Percentiles rank a stretch among this genome's conserved stretches.
Conservation (phyloP, 116 monocot genomes). For the Dioscorea cayenensis region DNA sequence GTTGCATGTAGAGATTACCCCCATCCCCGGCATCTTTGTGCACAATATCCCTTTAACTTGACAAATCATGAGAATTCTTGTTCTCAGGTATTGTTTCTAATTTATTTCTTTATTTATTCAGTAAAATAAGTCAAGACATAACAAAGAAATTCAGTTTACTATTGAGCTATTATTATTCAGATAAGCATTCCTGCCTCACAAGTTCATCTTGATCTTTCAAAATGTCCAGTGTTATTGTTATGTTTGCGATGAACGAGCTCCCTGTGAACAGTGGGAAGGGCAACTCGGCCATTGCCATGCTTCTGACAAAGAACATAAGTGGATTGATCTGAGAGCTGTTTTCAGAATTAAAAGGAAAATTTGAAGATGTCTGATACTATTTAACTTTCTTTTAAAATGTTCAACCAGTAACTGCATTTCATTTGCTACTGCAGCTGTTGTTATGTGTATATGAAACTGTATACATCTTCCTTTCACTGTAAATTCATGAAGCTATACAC, state of each 20-base stretch:
- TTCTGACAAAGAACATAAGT: slow-evolving; percentile 6
- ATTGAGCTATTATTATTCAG: no score
- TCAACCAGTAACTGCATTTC: no score
- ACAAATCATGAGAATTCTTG: slow-evolving; percentile 40
- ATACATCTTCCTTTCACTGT: no score
- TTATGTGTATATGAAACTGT: no score
- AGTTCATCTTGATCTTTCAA: not conserved
- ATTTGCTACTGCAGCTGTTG: no score
- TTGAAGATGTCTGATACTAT: no score
- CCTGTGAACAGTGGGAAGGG: slow-evolving; percentile 23
- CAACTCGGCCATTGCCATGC: slow-evolving; percentile 27
- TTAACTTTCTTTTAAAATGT: no score
- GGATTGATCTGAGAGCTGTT: not conserved
- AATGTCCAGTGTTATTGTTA: slow-evolving; percentile 31
- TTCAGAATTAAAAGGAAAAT: not conserved
- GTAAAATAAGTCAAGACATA: no score
- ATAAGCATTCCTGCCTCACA: not conserved
- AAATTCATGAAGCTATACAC: no score
- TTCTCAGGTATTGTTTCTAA: slow-evolving; percentile 27
- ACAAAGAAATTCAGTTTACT: no score
- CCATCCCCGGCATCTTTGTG: slow-evolving; percentile 53
- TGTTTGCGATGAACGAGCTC: slow-evolving; percentile 29
- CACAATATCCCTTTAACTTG: slow-evolving; percentile 28
- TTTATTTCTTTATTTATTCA: not conserved
- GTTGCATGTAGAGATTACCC: slow-evolving; percentile 68